Conservation (phyloP, 805 yeast species). For the Schwanniomyces vanrijiae region DNA sequence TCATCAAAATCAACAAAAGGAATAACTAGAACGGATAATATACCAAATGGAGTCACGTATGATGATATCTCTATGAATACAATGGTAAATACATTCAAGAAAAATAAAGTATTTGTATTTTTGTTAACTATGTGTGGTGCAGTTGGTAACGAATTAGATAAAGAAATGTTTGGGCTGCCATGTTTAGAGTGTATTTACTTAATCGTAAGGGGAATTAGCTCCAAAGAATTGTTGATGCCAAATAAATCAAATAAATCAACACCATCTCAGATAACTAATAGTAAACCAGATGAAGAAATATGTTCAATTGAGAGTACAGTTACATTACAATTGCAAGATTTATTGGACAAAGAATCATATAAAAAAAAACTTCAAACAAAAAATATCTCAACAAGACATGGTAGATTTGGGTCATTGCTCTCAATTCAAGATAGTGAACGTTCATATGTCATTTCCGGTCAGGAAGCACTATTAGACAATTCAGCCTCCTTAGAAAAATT, state of each 20-base stretch:
- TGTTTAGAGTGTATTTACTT: constrained; percentile 70
- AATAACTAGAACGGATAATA: constrained; percentile 29
- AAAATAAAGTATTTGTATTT: constrained; percentile 71
- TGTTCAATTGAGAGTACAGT: constrained; percentile 21
- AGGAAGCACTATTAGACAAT: constrained; percentile 54
- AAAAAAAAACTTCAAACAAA: constrained; percentile 49
- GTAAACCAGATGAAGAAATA: constrained; percentile 5
- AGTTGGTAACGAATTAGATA: constrained; percentile 63
- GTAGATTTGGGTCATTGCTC: constrained; percentile 84
- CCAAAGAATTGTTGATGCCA: constrained; percentile 26
- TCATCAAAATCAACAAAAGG: constrained; percentile 41
- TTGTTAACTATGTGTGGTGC: constrained; percentile 70
- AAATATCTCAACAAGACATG: constrained; percentile 71
- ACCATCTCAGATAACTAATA: not conserved
- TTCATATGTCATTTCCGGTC: constrained; percentile 69
- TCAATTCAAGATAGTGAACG: constrained; percentile 66
- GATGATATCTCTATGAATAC: constrained; percentile 70
- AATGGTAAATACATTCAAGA: constrained; percentile 57
- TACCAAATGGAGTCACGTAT: constrained; percentile 56
- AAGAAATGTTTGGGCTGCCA: constrained; percentile 56
- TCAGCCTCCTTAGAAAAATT: constrained; percentile 59
- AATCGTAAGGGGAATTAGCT: constrained; percentile 57
- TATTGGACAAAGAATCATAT: constrained; percentile 62
- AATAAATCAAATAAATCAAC: not conserved
- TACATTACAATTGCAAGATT: constrained; percentile 45